Percentiles rank a stretch among this genome's conserved stretches.
These are phyloP conservation scores for Aspergillus aculeatus DNA, from an alignment of 2,329 filamentous ascomycete species.

Conservation along the genomic window DNA sequence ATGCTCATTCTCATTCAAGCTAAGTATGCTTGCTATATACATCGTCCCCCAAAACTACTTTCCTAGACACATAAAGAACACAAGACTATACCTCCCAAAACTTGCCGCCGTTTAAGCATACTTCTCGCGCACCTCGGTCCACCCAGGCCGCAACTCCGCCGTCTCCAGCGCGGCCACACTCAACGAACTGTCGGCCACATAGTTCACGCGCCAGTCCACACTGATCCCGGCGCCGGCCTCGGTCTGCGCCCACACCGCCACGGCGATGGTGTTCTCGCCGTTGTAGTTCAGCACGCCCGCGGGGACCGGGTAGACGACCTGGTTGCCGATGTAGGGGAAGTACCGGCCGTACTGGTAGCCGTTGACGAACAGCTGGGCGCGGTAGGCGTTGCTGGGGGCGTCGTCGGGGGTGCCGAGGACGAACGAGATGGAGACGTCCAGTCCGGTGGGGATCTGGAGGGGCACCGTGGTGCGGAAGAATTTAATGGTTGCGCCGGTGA, in stretches of 20 bases:
- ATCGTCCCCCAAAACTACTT: too few relatives aligned
- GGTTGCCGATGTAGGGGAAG: conserved; percentile 61
- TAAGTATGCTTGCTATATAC: too few relatives aligned
- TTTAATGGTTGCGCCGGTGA: conserved; percentile 52
- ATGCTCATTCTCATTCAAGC: too few relatives aligned
- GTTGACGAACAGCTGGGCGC: conserved; percentile 62
- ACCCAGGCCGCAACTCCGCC: conserved; percentile 52
- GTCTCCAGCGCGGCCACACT: conserved; percentile 48
- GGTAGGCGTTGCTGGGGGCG: conserved; percentile 38
- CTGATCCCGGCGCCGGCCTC: conserved; percentile 52
- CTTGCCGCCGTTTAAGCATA: conserved; percentile 30
- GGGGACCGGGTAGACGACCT: conserved; percentile 60
- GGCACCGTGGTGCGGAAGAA: conserved; percentile 57
- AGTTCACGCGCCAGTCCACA: conserved; percentile 55
- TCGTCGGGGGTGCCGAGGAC: conserved; percentile 49
- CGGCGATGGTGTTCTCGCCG: conserved; percentile 57
- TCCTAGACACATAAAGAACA: too few relatives aligned
- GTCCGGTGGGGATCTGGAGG: conserved; percentile 50
- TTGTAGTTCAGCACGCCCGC: conserved; percentile 58
- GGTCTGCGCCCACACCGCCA: conserved; percentile 61
- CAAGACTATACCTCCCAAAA: not conserved
- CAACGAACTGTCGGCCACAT: conserved; percentile 55
- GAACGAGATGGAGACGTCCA: conserved; percentile 60
- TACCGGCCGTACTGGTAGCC: conserved; percentile 64
- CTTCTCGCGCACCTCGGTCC: conserved; percentile 41